Conservation (phyloP, 1,284 basidiomycete genomes). For the Ganoderma lucidum region DNA sequence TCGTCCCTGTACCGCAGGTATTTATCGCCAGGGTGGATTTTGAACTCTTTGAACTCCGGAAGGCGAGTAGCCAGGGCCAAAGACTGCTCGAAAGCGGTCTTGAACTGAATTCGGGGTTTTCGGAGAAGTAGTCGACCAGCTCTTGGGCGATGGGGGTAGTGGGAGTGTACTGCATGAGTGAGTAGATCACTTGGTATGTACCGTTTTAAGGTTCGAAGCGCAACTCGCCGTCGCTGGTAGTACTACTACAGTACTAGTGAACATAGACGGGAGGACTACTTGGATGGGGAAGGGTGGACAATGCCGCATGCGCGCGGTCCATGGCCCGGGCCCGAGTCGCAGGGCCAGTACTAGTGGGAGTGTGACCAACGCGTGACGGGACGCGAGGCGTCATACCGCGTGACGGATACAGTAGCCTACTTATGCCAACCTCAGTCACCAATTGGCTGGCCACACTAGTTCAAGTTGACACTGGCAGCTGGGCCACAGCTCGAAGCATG, state of each 20-base stretch:
- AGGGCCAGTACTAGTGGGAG: too few relatives aligned
- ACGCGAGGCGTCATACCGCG: constrained; percentile 7
- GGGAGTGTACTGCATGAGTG: constrained; percentile 3
- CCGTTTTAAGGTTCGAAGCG: not conserved
- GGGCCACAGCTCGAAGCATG: not conserved
- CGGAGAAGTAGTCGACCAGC: constrained; percentile 24
- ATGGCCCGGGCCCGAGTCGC: too few relatives aligned
- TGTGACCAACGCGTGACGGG: constrained; percentile 29
- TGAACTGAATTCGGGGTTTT: constrained; percentile 29
- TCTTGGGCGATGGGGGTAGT: constrained; percentile 25
- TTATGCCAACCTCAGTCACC: too few relatives aligned
- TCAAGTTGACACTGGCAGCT: too few relatives aligned
- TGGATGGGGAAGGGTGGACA: not conserved
- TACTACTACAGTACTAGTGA: not conserved
- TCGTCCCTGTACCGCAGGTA: constrained; percentile 28
- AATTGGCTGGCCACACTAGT: too few relatives aligned
- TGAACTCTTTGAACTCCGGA: constrained; percentile 24
- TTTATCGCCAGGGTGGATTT: constrained; percentile 28
- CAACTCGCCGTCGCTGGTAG: not conserved
- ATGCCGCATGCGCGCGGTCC: not conserved
- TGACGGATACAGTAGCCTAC: too few relatives aligned
- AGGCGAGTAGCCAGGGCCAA: constrained; percentile 25
- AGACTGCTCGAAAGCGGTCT: constrained; percentile 24
- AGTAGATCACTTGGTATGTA: not conserved
- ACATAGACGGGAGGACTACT: not conserved